Conservation (phyloP, 1,139 yeast species). For the Spencermartinsiella ligniputridi region DNA sequence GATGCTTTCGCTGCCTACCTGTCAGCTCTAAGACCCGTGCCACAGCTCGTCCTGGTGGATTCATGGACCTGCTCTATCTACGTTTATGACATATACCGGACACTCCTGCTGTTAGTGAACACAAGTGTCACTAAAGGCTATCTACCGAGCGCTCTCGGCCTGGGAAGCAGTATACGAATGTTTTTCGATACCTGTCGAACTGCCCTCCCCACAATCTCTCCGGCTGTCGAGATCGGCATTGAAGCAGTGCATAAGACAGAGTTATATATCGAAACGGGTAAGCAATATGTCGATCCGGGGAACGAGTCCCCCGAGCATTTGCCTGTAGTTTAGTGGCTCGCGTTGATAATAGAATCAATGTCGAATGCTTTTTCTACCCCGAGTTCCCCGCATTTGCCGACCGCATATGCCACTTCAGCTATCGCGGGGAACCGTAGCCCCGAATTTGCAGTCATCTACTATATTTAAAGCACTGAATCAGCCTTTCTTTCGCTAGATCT, state of each 20-base stretch:
- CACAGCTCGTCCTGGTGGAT: constrained; percentile 1
- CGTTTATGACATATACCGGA: neutral
- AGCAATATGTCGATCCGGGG: neutral
- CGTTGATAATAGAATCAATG: no score
- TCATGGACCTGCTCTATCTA: constrained; percentile 1
- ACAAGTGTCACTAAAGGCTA: neutral
- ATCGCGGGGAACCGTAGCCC: no score
- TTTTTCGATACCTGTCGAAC: neutral
- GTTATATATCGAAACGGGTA: neutral
- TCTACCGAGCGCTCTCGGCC: neutral
- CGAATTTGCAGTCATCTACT: no score
- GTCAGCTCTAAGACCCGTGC: neutral
- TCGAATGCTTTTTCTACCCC: no score
- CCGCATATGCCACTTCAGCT: no score
- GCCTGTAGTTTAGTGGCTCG: no score
- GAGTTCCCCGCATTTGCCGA: no score
- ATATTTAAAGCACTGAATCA: no score
- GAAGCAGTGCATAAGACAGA: neutral
- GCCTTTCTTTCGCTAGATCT: no score
- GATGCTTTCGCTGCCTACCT: neutral
- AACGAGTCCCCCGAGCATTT: neutral
- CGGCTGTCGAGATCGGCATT: neutral
- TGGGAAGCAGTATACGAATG: neutral
- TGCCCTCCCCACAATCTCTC: neutral
- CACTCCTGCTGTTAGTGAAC: neutral